Percentiles rank a stretch among this genome's conserved stretches.
These are phyloP conservation scores for Irpex rosettiformis DNA, from an alignment of 1,284 basidiomycete genomes.

Conservation along the genomic window DNA sequence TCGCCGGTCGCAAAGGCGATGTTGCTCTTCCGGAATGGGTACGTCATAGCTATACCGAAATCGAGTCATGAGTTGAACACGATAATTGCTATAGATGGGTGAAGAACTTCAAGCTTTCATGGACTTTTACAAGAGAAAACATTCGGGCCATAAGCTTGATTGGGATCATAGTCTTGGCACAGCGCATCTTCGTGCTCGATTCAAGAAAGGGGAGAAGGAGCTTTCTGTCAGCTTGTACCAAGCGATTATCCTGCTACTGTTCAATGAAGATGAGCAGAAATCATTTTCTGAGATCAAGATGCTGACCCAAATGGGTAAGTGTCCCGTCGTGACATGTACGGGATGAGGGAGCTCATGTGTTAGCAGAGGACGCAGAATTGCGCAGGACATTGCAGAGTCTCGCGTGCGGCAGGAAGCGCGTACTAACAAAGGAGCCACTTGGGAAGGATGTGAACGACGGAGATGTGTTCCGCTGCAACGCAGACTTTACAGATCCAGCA, in stretches of 20 bases:
- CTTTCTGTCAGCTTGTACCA: slow-evolving; percentile 91
- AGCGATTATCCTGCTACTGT: slow-evolving; percentile 84
- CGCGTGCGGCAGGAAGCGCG: slow-evolving; percentile 87
- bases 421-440: slow-evolving; percentile 78
- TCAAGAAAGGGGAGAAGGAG: slow-evolving; percentile 77
- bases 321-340: not conserved
- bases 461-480: slow-evolving; percentile 84
- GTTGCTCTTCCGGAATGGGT: slow-evolving; percentile 55
- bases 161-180: slow-evolving; percentile 86
- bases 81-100: slow-evolving; percentile 59
- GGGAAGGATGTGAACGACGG: slow-evolving; percentile 78
- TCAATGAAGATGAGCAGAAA: slow-evolving; percentile 69
- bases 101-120: slow-evolving; percentile 59
- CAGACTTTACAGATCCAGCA: slow-evolving; percentile 77
- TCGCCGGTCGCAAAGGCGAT: slow-evolving; percentile 46
- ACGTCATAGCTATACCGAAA: not conserved
- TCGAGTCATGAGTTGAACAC: not conserved
- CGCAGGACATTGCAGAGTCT: slow-evolving; percentile 87
- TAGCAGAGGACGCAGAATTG: slow-evolving; percentile 70
- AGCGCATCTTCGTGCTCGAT: slow-evolving; percentile 67
- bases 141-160: slow-evolving; percentile 68
- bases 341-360: not conserved
- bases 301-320: slow-evolving; percentile 70
- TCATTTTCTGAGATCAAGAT: slow-evolving; percentile 68
- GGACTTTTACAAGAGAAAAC: slow-evolving; percentile 72